phyloP scores from a whole-genome alignment of 2,329 filamentous ascomycete species.

The Alternaria rosae region DNA sequence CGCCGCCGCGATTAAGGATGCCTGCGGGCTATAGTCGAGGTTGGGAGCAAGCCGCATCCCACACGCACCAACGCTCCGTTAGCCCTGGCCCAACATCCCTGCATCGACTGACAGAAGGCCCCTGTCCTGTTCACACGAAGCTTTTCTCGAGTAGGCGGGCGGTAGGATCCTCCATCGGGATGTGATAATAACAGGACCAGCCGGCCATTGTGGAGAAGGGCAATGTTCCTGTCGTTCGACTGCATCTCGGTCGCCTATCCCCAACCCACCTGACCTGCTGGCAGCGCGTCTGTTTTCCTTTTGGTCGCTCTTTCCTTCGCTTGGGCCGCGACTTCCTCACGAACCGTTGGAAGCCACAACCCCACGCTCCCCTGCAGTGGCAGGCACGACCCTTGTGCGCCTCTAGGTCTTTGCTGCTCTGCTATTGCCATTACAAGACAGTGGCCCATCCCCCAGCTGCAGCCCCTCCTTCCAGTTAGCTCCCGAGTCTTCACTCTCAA shows the following conservation, averaged over 20 bases:
- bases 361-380: slow-evolving; percentile 30
- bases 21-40: slow-evolving; percentile 10
- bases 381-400: slow-evolving; percentile 45
- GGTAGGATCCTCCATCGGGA: slow-evolving; percentile 19
- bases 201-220: slow-evolving; percentile 2
- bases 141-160: slow-evolving; percentile 20
- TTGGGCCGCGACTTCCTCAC: slow-evolving; percentile 30
- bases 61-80: slow-evolving; percentile 31
- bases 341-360: slow-evolving; percentile 38
- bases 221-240: not conserved
- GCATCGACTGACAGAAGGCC: slow-evolving; percentile 26
- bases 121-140: slow-evolving; percentile 21
- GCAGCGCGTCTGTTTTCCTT: slow-evolving; percentile 15
- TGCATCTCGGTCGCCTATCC: not conserved
- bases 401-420: slow-evolving; percentile 25
- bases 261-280: not conserved
- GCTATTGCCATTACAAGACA: slow-evolving; percentile 25
- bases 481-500: slow-evolving; percentile 9
- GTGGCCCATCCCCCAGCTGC: slow-evolving; percentile 15
- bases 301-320: slow-evolving; percentile 33
- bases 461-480: slow-evolving; percentile 17
- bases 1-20: slow-evolving; percentile 31
- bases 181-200: slow-evolving; percentile 22
- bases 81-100: slow-evolving; percentile 31
- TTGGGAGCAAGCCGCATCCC: slow-evolving; percentile 22